phyloP scores from a whole-genome alignment of 345 rosid species.

The Arabis alpina region DNA sequence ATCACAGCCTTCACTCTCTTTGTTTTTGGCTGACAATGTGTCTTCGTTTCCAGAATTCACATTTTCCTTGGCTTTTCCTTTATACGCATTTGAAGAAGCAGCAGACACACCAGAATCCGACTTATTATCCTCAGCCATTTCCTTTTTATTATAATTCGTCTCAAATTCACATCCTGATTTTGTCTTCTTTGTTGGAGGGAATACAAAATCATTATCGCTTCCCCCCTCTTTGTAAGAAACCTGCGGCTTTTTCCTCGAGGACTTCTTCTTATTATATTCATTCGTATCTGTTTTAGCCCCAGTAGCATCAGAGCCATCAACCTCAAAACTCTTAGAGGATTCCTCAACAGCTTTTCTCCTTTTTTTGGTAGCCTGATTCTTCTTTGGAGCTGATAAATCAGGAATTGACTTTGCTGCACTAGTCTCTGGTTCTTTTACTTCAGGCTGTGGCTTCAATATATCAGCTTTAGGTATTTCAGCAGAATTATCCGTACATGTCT shows the following conservation, averaged over 20 bases:
- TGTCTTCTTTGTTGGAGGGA: slow-evolving; percentile 48
- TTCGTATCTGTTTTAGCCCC: slow-evolving; percentile 31
- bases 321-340: slow-evolving; percentile 48
- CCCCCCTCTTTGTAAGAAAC: slow-evolving; percentile 42
- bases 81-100: slow-evolving; percentile 35
- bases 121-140: slow-evolving; percentile 29
- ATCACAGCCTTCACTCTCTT: slow-evolving; percentile 35
- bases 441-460: slow-evolving; percentile 37
- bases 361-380: slow-evolving; percentile 45
- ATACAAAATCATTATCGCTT: slow-evolving; percentile 46
- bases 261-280: slow-evolving; percentile 48
- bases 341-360: slow-evolving; percentile 46
- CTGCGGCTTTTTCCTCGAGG: slow-evolving; percentile 57
- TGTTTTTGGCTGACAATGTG: slow-evolving; percentile 34
- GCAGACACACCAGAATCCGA: slow-evolving; percentile 35
- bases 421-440: slow-evolving; percentile 34
- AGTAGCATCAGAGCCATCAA: slow-evolving; percentile 39
- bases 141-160: slow-evolving; percentile 26
- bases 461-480: slow-evolving; percentile 41
- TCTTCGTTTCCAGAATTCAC: slow-evolving; percentile 36
- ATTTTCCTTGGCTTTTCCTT: slow-evolving; percentile 36
- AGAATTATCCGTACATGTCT: slow-evolving; percentile 29
- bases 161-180: slow-evolving; percentile 31
- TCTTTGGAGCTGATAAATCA: slow-evolving; percentile 39
- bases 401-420: slow-evolving; percentile 30